Evolutionary conservation across 169 alveolate genomes (phyloP), one percentile per base, ranked within the genome.

Genomic region (Cytauxzoon felis): DNA sequence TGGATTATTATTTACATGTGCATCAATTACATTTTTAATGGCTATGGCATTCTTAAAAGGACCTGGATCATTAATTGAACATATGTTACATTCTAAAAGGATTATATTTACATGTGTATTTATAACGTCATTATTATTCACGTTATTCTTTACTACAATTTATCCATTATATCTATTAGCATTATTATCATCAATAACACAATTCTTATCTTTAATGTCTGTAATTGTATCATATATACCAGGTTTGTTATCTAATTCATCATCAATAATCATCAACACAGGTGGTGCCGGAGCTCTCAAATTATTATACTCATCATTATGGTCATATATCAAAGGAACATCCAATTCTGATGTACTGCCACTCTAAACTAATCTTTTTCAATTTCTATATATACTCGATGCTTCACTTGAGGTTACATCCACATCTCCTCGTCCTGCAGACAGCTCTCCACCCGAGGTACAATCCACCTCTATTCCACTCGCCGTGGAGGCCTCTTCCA

Each of bases 221-320:
- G 72, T 76, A 19, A 58, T 76, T 47, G n/a, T 64, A 21, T 76
- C 86, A 23, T 76, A 65, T 40, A 33, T 76, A 19, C 86, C 86
- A 26, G 86, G 86, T 73, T 42, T 11, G 68, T 48, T 21, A 38
- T 38, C 13, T 13, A 38, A 43, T 5, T 43, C 19, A 4, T 43
- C 4, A 4, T 7, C 52, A 5, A 21, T 43, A 7, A 30, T 7
- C 52, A 7, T 7, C 4, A 7, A 7, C 5, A 5, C 61, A 73
- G 84, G 84, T 34, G 86, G 86, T 8, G 86, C 81, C 21, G 81
- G 81, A 0, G 86, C 86, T n/a, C 76, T 76, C 24, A 76, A 76
- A 30, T 24, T 63, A 41, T 47, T 76, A 63, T 76, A 76, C 43
- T 56, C 81, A 19, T 56, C 81, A 6, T 5, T 66, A 21, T 76